Conservation (phyloP, 441 rosid species). For the Raphanus hybrid region DNA sequence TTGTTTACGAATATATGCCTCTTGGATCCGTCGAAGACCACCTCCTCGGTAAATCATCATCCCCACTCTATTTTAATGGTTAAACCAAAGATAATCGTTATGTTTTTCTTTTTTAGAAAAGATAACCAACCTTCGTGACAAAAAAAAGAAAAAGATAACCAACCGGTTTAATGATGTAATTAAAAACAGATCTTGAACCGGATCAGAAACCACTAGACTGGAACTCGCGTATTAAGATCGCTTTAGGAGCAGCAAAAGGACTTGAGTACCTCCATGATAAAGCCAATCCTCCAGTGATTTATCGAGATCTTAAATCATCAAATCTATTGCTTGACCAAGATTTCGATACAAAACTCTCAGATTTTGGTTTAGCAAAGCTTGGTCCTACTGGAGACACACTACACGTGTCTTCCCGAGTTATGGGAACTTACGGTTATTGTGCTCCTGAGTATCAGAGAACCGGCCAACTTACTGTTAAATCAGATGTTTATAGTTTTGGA, state of each 20-base stretch:
- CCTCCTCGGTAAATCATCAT: constrained; percentile 68
- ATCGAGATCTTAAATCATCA: background rate
- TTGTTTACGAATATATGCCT: background rate
- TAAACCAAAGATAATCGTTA: background rate
- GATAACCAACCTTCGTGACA: too few relatives aligned
- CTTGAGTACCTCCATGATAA: background rate
- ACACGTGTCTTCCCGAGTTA: background rate
- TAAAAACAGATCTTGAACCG: background rate
- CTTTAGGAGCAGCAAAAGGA: background rate
- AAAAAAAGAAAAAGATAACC: background rate
- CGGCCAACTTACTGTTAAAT: background rate
- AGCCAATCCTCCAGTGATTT: background rate
- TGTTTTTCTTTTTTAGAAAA: too few relatives aligned
- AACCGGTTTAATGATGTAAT: constrained; percentile 9
- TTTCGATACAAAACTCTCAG: background rate
- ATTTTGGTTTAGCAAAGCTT: background rate
- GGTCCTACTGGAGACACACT: background rate
- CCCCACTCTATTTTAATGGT: background rate
- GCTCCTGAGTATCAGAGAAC: background rate
- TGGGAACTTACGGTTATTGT: background rate
- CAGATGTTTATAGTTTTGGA: background rate
- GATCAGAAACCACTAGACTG: background rate
- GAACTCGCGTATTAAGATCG: background rate
- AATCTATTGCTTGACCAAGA: background rate
- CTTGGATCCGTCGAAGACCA: constrained; percentile 90